phyloP scores from a whole-genome alignment of 2,329 filamentous ascomycete genomes.

The Rutstroemia sp. region DNA sequence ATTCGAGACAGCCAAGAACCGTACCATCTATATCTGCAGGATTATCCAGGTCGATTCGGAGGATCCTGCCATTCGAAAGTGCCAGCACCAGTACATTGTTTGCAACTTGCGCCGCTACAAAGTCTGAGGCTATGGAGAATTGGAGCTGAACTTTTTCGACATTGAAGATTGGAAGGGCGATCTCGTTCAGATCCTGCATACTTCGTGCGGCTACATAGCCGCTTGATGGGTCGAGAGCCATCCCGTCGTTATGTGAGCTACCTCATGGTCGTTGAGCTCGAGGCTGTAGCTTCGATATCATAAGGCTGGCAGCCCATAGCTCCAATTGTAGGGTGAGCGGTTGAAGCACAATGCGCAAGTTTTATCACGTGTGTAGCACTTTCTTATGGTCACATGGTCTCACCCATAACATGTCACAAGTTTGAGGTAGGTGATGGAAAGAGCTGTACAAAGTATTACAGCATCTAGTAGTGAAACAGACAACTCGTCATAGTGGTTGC shows the following conservation, averaged over 20 bases:
- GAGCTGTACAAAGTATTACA: background rate
- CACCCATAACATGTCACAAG: too few relatives aligned
- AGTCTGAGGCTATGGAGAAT: conserved; percentile 90
- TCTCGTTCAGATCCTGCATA: conserved; percentile 52
- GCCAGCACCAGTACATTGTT: conserved; percentile 95
- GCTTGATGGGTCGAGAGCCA: conserved; percentile 65
- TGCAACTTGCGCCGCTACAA: conserved; percentile 91
- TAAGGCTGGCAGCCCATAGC: conserved; percentile 19
- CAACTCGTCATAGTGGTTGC: background rate
- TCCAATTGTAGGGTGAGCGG: background rate
- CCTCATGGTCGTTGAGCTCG: conserved; percentile 24
- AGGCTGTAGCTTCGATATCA: conserved; percentile 21
- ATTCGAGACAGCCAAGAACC: background rate
- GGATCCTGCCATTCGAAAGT: conserved; percentile 82
- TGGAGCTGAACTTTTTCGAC: conserved; percentile 87
- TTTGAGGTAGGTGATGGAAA: too few relatives aligned
- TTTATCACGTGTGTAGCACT: background rate
- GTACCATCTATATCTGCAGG: conserved; percentile 90
- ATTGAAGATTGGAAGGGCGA: conserved; percentile 80
- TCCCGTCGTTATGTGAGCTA: conserved; percentile 32
- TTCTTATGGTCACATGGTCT: background rate
- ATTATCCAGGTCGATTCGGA: conserved; percentile 89
- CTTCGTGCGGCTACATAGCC: conserved; percentile 64
- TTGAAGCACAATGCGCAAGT: background rate
- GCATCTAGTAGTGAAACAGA: background rate